These are phyloP conservation scores for Spinacia oleracea DNA, from an alignment of 179 eudicot genomes.

Conservation along the genomic window DNA sequence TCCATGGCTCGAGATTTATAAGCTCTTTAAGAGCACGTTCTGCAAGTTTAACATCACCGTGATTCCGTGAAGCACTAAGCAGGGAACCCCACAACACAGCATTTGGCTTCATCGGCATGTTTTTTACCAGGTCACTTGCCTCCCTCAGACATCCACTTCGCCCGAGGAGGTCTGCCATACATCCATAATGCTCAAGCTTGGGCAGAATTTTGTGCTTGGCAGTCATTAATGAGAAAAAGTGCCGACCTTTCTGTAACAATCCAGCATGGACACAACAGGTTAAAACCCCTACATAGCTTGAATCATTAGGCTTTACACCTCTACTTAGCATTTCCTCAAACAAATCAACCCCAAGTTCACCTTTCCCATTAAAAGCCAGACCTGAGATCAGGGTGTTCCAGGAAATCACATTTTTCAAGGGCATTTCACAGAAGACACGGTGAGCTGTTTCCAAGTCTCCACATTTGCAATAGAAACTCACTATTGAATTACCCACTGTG, in stretches of 20 bases:
- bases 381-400: slow-evolving; percentile 78
- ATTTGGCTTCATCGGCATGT: slow-evolving; percentile 69
- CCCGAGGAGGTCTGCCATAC: slow-evolving; percentile 76
- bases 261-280: slow-evolving; percentile 67
- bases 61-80: slow-evolving; percentile 59
- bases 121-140: slow-evolving; percentile 50
- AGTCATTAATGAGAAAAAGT: slow-evolving; percentile 53
- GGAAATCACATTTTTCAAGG: slow-evolving; percentile 49
- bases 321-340: slow-evolving; percentile 56
- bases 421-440: slow-evolving; percentile 50
- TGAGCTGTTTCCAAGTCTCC: slow-evolving; percentile 56
- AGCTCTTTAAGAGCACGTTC: slow-evolving; percentile 62
- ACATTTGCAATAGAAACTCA: slow-evolving; percentile 61
- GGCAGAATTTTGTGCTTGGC: slow-evolving; percentile 41
- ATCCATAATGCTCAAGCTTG: slow-evolving; percentile 76
- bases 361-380: slow-evolving; percentile 59
- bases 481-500: slow-evolving; percentile 59
- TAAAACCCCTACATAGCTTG: slow-evolving; percentile 60
- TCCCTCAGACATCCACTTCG: slow-evolving; percentile 60
- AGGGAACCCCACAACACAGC: slow-evolving; percentile 78
- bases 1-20: slow-evolving; percentile 61
- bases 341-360: slow-evolving; percentile 52
- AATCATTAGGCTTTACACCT: slow-evolving; percentile 52
- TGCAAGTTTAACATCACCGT: slow-evolving; percentile 53
- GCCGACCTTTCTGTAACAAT: slow-evolving; percentile 53